Evolutionary conservation across 345 rosid species (phyloP), one percentile per base, ranked within the genome.

Genomic region (Kernera saxatilis): DNA sequence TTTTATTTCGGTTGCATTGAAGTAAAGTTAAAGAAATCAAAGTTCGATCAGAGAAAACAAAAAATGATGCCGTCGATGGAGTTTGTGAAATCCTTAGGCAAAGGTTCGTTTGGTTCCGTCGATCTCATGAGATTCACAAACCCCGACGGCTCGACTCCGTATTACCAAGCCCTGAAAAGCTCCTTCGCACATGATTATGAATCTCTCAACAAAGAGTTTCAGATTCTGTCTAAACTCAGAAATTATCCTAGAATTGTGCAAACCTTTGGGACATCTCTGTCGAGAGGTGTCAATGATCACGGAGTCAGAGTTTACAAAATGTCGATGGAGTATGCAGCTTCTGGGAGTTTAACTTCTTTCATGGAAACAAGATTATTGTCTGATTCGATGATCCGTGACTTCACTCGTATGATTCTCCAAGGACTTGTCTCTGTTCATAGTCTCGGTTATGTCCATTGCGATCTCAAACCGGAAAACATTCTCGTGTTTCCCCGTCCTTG

Each of bases 341-440:
- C 23, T 5, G 71, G 77, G 46, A 72, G 14, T 62, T 55, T 72
- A 44, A 5, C 58, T 14, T 23, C 64, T 27, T 26, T 64, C 8
- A 64, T 72, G 22, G 29, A 55, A 18, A 44, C 39, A 35, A 44
- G 53, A 21, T 8, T 0, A 2, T 46, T 66, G 21, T 1, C 40
- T n/a, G 56, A 74, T 5, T 4, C 15, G 1, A 41, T 65, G 50
- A 67, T 74, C 26, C 65, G 26, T 48, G 72, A 66, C 21, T 56
- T 56, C 13, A 68, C 78, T 39, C 21, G 10, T 27, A 74, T 74
- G 74, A 74, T 74, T 51, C 73, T 74, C 11, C 12, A 69, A 69
- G 73, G 73, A 4, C 19, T 69, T 0, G 64, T 57, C 17, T 55
- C 66, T 13, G 15, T 69, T 2, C 73, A 57, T 26, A 25, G 0